Evolutionary conservation across 1,284 basidiomycete species (phyloP).

Genomic region (Coniophora puteana): DNA sequence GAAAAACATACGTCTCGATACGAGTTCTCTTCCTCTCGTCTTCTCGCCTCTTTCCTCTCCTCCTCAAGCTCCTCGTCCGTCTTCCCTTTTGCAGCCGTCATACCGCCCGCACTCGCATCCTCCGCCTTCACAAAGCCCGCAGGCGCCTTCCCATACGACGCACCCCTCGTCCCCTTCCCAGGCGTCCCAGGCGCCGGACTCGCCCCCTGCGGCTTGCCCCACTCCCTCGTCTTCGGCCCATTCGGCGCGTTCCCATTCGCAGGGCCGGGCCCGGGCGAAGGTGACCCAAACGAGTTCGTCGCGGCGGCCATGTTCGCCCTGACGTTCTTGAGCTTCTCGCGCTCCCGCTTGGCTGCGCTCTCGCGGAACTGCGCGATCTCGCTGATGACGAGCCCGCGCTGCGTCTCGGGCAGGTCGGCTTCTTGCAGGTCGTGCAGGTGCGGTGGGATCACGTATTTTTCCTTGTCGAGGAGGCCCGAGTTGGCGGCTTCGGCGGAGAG

Average conservation of each 20-base stretch:
- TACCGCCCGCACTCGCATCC: conserved; percentile 31
- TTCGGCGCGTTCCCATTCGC: no score
- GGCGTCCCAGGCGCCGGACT: conserved; percentile 33
- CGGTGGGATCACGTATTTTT: conserved; percentile 85
- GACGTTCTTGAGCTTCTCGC: conserved; percentile 78
- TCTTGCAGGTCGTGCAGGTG: conserved; percentile 94
- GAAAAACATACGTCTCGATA: conserved; percentile 74
- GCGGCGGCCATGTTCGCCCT: conserved; percentile 49
- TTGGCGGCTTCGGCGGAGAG: conserved; percentile 64
- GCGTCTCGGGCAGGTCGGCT: conserved; percentile 93
- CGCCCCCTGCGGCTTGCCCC: conserved; percentile 61
- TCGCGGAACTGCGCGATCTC: conserved; percentile 95
- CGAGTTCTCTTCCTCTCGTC: conserved; percentile 76
- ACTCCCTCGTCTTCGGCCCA: conserved; percentile 71
- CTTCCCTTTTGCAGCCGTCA: conserved; percentile 43
- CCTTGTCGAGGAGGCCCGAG: conserved; percentile 66
- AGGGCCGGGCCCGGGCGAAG: no score
- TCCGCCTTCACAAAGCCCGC: conserved; percentile 78
- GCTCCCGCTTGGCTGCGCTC: conserved; percentile 80
- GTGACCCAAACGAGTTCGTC: conserved; percentile 20
- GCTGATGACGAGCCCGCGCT: conserved; percentile 88
- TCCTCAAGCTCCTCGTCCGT: conserved; percentile 85
- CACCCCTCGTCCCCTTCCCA: conserved; percentile 42
- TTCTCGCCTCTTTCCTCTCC: conserved; percentile 68
- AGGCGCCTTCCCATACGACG: conserved; percentile 74